Percentiles rank a stretch among this genome's conserved stretches.
Conservation (phyloP, 768 basidiomycete genomes). For the Boletus tomentosulus region DNA sequence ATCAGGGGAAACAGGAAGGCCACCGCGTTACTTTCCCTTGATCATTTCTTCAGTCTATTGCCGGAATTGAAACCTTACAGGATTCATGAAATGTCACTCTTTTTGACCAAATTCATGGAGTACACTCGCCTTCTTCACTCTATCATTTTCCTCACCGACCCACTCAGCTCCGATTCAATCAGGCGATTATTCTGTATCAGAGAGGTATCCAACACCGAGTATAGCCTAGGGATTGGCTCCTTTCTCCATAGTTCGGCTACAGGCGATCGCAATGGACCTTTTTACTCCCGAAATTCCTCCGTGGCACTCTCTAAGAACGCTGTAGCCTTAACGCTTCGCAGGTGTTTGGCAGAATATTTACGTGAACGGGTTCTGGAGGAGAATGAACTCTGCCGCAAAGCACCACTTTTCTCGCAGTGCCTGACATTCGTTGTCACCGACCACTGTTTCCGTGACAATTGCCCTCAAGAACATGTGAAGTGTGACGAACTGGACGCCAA, state of each 20-base stretch:
- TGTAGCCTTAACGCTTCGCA: too few species aligned
- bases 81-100: conserved; percentile 13
- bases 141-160: conserved; percentile 4
- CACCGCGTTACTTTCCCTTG: conserved; percentile 9
- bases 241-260: too few species aligned
- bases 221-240: too few species aligned
- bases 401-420: conserved; percentile 38
- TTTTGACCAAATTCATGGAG: conserved; percentile 4
- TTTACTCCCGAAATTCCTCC: too few species aligned
- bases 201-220: too few species aligned
- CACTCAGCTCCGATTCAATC: conserved; percentile 11
- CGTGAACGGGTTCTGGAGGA: conserved; percentile 31
- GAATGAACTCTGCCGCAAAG: conserved; percentile 28
- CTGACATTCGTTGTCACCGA: conserved; percentile 26
- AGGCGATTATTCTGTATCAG: too few species aligned
- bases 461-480: conserved; percentile 40
- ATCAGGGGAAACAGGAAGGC: background rate
- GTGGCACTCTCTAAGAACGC: too few species aligned
- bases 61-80: conserved; percentile 18
- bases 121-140: conserved; percentile 5
- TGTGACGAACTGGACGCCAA: too few species aligned
- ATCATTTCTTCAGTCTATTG: conserved; percentile 4
- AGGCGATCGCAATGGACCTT: too few species aligned
- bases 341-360: too few species aligned
- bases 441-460: conserved; percentile 32